Evolutionary conservation across 345 rosid species (phyloP).

Genomic region (Ceriops decandra): DNA sequence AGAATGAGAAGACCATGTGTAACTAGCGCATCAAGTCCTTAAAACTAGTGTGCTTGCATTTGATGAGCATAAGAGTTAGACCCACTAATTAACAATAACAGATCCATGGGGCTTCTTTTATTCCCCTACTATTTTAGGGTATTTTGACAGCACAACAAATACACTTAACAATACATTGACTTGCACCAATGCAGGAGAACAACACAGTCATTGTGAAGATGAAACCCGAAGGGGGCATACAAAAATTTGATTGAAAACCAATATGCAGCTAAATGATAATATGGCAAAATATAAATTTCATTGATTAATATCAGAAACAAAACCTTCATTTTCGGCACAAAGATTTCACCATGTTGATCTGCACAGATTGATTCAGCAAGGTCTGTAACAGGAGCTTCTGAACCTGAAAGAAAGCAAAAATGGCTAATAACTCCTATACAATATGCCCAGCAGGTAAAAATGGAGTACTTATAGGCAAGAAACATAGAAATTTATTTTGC

Average conservation of each 20-base stretch:
- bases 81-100: no score
- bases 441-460: no score
- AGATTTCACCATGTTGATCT: constrained; percentile 36
- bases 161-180: not conserved
- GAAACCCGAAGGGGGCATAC: not conserved
- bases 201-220: not conserved
- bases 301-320: constrained; percentile 9
- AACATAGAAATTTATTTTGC: no score
- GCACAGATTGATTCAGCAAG: constrained; percentile 70
- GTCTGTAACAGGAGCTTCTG: constrained; percentile 52
- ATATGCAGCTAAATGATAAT: not conserved
- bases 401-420: constrained; percentile 48
- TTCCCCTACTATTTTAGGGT: not conserved
- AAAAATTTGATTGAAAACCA: not conserved
- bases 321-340: constrained; percentile 29
- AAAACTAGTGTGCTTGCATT: not conserved
- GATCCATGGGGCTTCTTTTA: no score
- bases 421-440: not conserved
- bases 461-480: no score
- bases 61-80: not conserved
- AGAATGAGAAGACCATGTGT: not conserved
- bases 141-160: not conserved
- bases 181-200: not conserved
- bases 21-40: not conserved
- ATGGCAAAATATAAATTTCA: constrained; percentile 8